A percentile compares a stretch with the other conserved stretches of the same genome.
phyloP scores from a whole-genome alignment of 1,284 basidiomycete species.

The Trichosporon sp. region DNA sequence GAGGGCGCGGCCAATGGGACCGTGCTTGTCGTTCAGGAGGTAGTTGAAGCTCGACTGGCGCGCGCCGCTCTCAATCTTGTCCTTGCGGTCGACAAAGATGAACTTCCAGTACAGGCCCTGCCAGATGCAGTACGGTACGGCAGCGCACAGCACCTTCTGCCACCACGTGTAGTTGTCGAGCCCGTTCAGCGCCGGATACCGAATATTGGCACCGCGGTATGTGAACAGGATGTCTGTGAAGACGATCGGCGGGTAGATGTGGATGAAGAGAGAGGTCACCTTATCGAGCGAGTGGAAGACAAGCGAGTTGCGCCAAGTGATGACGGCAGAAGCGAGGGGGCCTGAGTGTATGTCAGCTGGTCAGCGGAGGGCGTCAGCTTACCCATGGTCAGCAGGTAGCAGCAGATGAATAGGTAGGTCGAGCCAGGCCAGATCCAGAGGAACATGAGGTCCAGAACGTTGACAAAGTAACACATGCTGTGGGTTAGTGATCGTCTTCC shows the following conservation, averaged over 20 bases:
- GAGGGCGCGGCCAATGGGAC: constrained; percentile 73
- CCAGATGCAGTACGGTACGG: constrained; percentile 70
- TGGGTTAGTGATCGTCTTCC: constrained; percentile 20
- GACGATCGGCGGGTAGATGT: constrained; percentile 78
- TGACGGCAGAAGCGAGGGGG: constrained; percentile 84
- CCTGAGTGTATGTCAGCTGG: constrained; percentile 56
- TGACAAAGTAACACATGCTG: constrained; percentile 78
- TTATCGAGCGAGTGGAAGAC: constrained; percentile 95
- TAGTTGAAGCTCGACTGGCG: constrained; percentile 82
- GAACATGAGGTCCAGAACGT: constrained; percentile 82
- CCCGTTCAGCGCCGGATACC: constrained; percentile 77
- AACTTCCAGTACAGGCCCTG: constrained; percentile 91
- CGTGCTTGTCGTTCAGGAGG: constrained; percentile 80
- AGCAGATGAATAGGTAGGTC: constrained; percentile 75
- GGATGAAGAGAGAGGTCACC: constrained; percentile 86
- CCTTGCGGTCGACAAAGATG: constrained; percentile 76
- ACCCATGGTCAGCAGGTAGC: constrained; percentile 82
- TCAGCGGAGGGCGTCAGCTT: constrained; percentile 23
- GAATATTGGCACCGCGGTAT: constrained; percentile 56
- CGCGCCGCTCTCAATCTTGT: constrained; percentile 82
- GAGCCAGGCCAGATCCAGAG: constrained; percentile 79
- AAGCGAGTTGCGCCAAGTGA: constrained; percentile 93
- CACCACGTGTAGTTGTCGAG: constrained; percentile 53
- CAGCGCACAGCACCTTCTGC: constrained; percentile 51
- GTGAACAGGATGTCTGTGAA: constrained; percentile 78